These are phyloP conservation scores for Colletotrichum sp. DNA, from an alignment of 2,329 filamentous ascomycete species.

Conservation along the genomic window DNA sequence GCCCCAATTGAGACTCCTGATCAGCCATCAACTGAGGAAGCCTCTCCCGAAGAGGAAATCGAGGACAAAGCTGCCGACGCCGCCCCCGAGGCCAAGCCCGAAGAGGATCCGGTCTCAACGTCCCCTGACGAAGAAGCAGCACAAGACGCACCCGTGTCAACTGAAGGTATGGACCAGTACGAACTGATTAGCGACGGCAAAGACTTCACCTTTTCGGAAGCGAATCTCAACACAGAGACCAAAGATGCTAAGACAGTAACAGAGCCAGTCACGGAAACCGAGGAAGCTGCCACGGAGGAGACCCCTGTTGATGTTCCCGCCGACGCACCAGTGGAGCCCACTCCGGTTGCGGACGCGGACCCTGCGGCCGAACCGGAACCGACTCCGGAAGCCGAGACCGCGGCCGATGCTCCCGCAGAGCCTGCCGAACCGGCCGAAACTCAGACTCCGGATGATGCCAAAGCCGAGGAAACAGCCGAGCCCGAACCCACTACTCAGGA, in stretches of 20 bases:
- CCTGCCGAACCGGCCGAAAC: neutral
- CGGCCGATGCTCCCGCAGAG: neutral
- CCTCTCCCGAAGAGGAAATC: neutral
- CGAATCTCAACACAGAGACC: neutral
- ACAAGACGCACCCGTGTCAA: neutral
- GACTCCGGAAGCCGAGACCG: neutral
- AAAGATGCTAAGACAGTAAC: conserved; percentile 10
- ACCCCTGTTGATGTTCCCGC: neutral
- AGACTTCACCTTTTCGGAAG: conserved; percentile 1
- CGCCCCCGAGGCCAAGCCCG: neutral
- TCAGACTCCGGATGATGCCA: neutral
- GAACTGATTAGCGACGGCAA: conserved; percentile 18
- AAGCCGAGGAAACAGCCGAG: neutral
- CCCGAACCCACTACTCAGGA: neutral
- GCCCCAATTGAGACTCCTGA: neutral
- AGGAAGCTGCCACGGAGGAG: neutral
- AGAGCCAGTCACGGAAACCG: neutral
- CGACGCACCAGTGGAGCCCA: neutral
- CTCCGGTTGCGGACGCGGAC: neutral
- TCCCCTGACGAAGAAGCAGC: neutral
- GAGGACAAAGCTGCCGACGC: neutral
- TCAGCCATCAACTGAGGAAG: neutral
- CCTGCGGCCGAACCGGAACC: neutral
- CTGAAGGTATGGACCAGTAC: conserved; percentile 19
- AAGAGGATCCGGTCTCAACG: neutral